A percentile compares a stretch with the other conserved stretches of the same genome.
phyloP scores from a whole-genome alignment of 345 rosid genomes.

The Gynandropsis gynandra region DNA sequence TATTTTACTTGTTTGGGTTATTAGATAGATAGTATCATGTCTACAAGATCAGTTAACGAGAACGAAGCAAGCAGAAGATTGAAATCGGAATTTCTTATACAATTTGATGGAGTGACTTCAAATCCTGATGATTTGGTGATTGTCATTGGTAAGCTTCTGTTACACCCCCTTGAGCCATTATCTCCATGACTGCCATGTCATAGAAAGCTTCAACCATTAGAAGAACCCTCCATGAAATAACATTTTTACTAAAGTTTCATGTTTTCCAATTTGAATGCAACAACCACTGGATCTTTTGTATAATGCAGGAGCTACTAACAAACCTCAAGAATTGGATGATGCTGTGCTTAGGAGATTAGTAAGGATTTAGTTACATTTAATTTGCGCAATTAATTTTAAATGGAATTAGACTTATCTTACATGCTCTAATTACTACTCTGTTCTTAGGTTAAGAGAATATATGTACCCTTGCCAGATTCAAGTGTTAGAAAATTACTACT shows the following conservation, averaged over 20 bases:
- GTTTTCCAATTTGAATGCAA: too few species aligned
- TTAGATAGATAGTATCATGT: constrained; percentile 95
- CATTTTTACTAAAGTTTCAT: too few species aligned
- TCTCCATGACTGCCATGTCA: not conserved
- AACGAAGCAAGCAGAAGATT: constrained; percentile 91
- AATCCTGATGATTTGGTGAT: constrained; percentile 77
- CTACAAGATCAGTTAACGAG: constrained; percentile 74
- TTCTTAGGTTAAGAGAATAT: constrained; percentile 81
- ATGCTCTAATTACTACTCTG: not conserved
- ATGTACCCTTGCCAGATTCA: constrained; percentile 78
- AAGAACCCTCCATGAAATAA: too few species aligned
- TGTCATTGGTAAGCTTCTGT: constrained; percentile 60
- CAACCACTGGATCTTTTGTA: too few species aligned
- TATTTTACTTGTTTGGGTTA: constrained; percentile 16
- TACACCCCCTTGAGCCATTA: not conserved
- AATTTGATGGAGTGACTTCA: constrained; percentile 91
- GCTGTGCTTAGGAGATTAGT: constrained; percentile 96
- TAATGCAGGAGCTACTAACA: constrained; percentile 86
- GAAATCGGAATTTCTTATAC: constrained; percentile 91
- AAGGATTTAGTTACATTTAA: constrained; percentile 25
- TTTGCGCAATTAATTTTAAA: too few species aligned
- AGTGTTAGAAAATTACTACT: constrained; percentile 68
- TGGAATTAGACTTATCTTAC: not conserved
- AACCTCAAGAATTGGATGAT: constrained; percentile 96
- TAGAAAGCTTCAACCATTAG: too few species aligned